phyloP scores from a whole-genome alignment of 164 flowering plant species.

The Magnolia sinica region DNA sequence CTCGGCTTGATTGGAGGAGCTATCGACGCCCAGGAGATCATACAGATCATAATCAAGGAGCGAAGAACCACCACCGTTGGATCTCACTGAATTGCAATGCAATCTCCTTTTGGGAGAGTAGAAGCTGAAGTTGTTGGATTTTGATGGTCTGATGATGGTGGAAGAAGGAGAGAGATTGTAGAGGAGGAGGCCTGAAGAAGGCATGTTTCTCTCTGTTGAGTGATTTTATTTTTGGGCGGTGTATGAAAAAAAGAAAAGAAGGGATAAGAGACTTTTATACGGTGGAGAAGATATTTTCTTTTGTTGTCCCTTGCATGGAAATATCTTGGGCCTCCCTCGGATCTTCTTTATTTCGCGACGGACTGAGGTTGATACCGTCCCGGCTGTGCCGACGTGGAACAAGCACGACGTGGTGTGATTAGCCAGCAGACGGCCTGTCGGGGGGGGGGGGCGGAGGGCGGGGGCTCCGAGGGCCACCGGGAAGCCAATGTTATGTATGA shows the following conservation, averaged over 20 bases:
- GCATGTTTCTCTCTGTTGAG: neutral
- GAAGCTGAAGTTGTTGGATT: neutral
- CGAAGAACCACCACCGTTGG: slow-evolving; percentile 32
- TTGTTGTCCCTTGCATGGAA: neutral
- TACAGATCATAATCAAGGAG: slow-evolving; percentile 65
- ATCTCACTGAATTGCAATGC: slow-evolving; percentile 11
- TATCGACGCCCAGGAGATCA: slow-evolving; percentile 83
- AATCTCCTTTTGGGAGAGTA: slow-evolving; percentile 14
- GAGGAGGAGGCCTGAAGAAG: slow-evolving; percentile 4
- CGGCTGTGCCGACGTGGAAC: no score
- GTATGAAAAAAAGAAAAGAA: neutral
- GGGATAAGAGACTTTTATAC: neutral
- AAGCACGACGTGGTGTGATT: no score
- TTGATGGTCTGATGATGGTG: slow-evolving; percentile 14
- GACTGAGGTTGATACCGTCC: no score
- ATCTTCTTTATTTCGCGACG: neutral
- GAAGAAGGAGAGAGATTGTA: slow-evolving; percentile 10
- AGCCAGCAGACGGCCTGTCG: no score
- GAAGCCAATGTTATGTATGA: no score
- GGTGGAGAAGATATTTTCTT: neutral
- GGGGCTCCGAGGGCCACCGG: no score
- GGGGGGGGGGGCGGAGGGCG: no score
- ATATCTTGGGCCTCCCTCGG: neutral
- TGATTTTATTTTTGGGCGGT: neutral
- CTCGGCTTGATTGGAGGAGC: slow-evolving; percentile 49